phyloP scores from a whole-genome alignment of 1,139 yeast species.

The Scheffersomyces cryptocercus region DNA sequence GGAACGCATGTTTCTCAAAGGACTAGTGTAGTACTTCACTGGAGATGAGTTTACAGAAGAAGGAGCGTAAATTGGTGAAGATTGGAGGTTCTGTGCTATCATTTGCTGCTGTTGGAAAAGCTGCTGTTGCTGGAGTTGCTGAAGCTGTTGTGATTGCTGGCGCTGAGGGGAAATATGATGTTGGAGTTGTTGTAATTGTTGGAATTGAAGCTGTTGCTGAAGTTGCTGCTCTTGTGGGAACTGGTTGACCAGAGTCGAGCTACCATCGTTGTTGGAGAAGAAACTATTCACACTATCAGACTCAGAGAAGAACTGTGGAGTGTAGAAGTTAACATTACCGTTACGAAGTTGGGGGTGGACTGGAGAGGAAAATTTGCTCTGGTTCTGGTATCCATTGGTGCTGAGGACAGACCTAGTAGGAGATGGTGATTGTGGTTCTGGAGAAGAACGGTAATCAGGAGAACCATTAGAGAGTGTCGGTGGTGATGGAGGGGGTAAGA shows the following conservation, averaged over 20 bases:
- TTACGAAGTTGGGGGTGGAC: slow-evolving; percentile 21
- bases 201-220: slow-evolving; percentile 6
- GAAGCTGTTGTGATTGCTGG: slow-evolving; percentile 6
- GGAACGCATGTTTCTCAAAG: slow-evolving; percentile 22
- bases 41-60: slow-evolving; percentile 36
- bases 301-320: slow-evolving; percentile 45
- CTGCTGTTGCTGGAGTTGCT: slow-evolving; percentile 8
- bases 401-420: slow-evolving; percentile 10
- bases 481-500: slow-evolving; percentile 46
- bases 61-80: slow-evolving; percentile 30
- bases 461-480: slow-evolving; percentile 40
- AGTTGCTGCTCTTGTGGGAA: slow-evolving; percentile 11
- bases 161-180: slow-evolving; percentile 9
- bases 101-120: slow-evolving; percentile 6
- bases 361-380: slow-evolving; percentile 27
- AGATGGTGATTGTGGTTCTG: slow-evolving; percentile 44
- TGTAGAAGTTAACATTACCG: slow-evolving; percentile 29
- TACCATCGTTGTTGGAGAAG: slow-evolving; percentile 8
- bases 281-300: slow-evolving; percentile 7
- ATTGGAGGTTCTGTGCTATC: slow-evolving; percentile 12
- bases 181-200: slow-evolving; percentile 8
- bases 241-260: not conserved
- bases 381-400: slow-evolving; percentile 4
- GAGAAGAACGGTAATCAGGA: slow-evolving; percentile 42
- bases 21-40: slow-evolving; percentile 28